phyloP scores from a whole-genome alignment of 108 stramenopile genomes.

The Fistulifera pelliculosa region DNA sequence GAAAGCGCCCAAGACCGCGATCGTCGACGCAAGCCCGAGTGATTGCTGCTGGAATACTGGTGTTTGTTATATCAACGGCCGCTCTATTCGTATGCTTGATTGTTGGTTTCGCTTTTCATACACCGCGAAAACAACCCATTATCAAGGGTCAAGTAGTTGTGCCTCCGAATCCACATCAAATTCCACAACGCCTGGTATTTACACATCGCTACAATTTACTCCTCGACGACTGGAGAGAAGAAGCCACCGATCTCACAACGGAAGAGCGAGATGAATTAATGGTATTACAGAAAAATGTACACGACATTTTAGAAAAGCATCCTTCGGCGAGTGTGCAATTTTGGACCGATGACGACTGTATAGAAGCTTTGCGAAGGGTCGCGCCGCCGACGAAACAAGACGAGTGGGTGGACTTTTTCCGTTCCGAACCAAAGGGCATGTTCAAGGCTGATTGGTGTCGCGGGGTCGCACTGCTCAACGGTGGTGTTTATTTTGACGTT shows the following conservation, averaged over 20 bases:
- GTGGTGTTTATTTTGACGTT: conserved; percentile 77
- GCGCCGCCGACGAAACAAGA: conserved; percentile 11
- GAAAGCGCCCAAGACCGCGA: too few species aligned
- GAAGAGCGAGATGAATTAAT: conserved; percentile 37
- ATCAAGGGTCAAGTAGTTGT: too few species aligned
- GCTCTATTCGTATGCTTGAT: too few species aligned
- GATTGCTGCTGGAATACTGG: too few species aligned
- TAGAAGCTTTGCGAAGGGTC: conserved; percentile 17
- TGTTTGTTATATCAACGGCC: too few species aligned
- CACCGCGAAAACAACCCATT: too few species aligned
- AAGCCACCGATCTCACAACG: conserved; percentile 6
- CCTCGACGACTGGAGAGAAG: too few species aligned
- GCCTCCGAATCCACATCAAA: too few species aligned
- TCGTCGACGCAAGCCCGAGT: too few species aligned
- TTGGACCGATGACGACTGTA: conserved; percentile 58
- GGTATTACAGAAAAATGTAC: conserved; percentile 40
- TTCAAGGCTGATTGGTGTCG: conserved; percentile 82
- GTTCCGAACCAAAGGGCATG: conserved; percentile 57
- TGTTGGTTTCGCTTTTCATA: too few species aligned
- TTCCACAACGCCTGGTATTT: too few species aligned
- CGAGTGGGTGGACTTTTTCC: conserved; percentile 37
- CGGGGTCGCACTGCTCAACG: conserved; percentile 63
- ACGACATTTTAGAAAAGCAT: conserved; percentile 37
- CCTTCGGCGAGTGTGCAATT: conserved; percentile 33
- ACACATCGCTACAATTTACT: too few species aligned